Percentiles rank a stretch among this genome's conserved stretches.
phyloP scores from a whole-genome alignment of 140 eudicot genomes.

The Anethum foeniculum region DNA sequence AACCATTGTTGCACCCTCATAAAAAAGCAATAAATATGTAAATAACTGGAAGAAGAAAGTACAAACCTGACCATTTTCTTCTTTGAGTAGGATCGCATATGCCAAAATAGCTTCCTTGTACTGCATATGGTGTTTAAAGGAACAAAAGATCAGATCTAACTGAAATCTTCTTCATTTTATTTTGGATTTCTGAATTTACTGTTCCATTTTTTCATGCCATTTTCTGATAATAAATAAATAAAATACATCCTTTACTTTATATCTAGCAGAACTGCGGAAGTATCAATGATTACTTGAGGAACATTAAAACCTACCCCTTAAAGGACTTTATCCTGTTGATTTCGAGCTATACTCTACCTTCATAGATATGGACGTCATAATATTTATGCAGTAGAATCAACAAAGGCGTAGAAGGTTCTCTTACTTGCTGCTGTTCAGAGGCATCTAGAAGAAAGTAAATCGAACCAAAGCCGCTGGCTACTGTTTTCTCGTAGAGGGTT shows the following conservation, averaged over 20 bases:
- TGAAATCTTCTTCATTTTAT: not conserved
- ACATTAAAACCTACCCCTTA: not conserved
- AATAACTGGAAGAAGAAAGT: slow-evolving; percentile 4
- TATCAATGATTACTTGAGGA: not conserved
- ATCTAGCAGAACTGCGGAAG: not conserved
- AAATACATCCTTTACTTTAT: not conserved
- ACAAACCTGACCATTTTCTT: slow-evolving; percentile 48
- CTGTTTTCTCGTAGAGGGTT: slow-evolving; percentile 85
- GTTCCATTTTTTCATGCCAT: not conserved
- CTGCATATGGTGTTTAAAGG: slow-evolving; percentile 38
- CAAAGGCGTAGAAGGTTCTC: slow-evolving; percentile 13
- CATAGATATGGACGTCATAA: not conserved
- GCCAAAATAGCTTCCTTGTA: slow-evolving; percentile 91
- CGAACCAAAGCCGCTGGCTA: slow-evolving; percentile 98
- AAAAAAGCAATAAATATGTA: not conserved
- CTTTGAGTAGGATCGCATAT: slow-evolving; percentile 68
- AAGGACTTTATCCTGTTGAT: not conserved
- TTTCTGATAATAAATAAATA: not conserved
- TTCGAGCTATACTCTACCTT: not conserved
- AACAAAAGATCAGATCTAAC: not conserved
- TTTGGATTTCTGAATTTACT: not conserved
- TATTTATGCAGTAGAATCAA: slow-evolving; percentile 7
- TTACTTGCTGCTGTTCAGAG: slow-evolving; percentile 94
- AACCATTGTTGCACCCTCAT: not conserved
- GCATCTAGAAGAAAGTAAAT: slow-evolving; percentile 95